A percentile compares a stretch with the other conserved stretches of the same genome.
Evolutionary conservation across 768 basidiomycete genomes (phyloP).

Genomic region (Naganishia friedmannii): DNA sequence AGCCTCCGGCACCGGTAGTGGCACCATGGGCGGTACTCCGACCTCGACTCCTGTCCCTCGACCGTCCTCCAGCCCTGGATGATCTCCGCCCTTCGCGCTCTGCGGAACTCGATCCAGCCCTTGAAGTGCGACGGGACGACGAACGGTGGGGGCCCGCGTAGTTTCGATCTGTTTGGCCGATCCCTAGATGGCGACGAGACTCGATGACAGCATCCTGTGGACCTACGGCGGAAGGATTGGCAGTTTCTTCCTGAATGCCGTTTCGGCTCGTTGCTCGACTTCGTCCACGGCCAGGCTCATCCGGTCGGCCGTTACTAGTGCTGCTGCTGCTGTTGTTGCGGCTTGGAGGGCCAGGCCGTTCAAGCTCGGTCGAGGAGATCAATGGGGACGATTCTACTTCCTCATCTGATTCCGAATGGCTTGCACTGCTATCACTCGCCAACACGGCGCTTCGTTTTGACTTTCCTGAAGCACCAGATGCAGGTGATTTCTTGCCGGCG

Average conservation of each 20-base stretch:
- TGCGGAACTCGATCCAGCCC: slow-evolving; percentile 7
- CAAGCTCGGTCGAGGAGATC: slow-evolving; percentile 13
- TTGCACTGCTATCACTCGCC: slow-evolving; percentile 2
- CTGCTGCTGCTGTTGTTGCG: background rate
- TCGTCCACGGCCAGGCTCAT: slow-evolving; percentile 19
- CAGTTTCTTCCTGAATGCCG: slow-evolving; percentile 10
- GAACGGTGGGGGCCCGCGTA: slow-evolving; percentile 7
- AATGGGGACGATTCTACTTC: slow-evolving; percentile 14
- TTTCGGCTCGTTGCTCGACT: slow-evolving; percentile 24
- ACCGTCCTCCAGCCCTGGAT: slow-evolving; percentile 11
- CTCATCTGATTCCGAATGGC: slow-evolving; percentile 21
- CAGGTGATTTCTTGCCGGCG: slow-evolving; percentile 3
- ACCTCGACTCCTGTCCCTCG: slow-evolving; percentile 18
- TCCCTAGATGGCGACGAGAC: slow-evolving; percentile 10
- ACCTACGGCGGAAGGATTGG: background rate
- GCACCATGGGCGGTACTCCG: background rate
- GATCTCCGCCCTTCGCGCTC: background rate
- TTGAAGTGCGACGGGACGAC: slow-evolving; percentile 6
- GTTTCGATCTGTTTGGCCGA: slow-evolving; percentile 2
- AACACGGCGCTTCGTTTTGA: background rate
- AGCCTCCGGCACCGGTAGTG: too few species aligned
- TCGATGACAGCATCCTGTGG: background rate
- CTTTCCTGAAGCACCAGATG: background rate
- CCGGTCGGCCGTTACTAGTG: background rate
- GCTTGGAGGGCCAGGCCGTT: background rate